These are phyloP conservation scores for Fusarium scirpi DNA, from an alignment of 2,329 filamentous ascomycete genomes.

Conservation along the genomic window DNA sequence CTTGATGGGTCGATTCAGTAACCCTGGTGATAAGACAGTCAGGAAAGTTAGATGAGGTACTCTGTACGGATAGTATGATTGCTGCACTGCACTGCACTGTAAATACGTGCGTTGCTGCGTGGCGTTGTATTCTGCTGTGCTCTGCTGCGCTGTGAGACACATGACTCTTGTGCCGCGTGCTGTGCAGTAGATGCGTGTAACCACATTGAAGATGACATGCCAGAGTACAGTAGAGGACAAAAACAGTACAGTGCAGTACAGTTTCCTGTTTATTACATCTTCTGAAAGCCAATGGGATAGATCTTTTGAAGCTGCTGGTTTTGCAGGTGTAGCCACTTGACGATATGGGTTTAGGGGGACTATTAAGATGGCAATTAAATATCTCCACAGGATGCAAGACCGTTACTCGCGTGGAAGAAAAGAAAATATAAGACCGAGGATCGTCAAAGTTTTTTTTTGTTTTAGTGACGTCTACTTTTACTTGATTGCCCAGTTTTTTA, in stretches of 20 bases:
- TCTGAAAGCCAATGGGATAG: not conserved
- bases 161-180: conserved; percentile 18
- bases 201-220: conserved; percentile 15
- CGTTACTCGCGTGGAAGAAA: conserved; percentile 30
- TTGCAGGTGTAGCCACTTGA: not conserved
- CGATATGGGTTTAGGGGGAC: not conserved
- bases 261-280: not conserved
- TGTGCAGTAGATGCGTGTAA: conserved; percentile 23
- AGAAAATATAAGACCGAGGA: not conserved
- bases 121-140: not conserved
- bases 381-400: conserved; percentile 10
- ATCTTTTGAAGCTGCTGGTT: not conserved
- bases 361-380: not conserved
- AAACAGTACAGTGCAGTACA: not conserved
- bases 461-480: not conserved
- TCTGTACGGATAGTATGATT: not conserved
- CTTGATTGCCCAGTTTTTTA: not conserved
- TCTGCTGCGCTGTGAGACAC: not conserved
- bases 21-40: not conserved
- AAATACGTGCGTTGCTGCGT: not conserved
- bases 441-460: not conserved
- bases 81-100: not conserved
- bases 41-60: not conserved
- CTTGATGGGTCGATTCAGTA: not conserved
- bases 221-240: not conserved